Percentiles rank a stretch among this genome's conserved stretches.
Conservation (phyloP, 1,284 basidiomycete genomes). For the Sanguinoderma infundibulare region DNA sequence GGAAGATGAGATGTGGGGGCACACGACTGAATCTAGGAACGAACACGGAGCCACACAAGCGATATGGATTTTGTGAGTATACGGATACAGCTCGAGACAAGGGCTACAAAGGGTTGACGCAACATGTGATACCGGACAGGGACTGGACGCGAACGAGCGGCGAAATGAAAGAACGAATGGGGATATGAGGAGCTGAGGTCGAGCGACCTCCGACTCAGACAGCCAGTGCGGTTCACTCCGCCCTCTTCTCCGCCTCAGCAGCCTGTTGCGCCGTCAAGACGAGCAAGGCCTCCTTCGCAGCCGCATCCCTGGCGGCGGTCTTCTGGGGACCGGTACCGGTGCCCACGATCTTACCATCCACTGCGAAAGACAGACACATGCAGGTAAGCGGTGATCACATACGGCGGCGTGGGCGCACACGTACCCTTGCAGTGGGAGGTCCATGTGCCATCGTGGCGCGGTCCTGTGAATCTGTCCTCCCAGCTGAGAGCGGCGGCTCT, state of each 20-base stretch:
- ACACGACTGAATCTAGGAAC: slow-evolving; percentile 13
- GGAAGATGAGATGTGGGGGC: background rate
- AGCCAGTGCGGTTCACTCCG: background rate
- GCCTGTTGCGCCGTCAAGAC: slow-evolving; percentile 30
- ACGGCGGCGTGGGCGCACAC: slow-evolving; percentile 9
- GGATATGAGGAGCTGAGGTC: background rate
- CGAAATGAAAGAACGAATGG: too few relatives aligned
- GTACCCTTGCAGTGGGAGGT: slow-evolving; percentile 62
- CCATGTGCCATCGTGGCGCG: slow-evolving; percentile 56
- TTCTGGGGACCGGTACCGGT: slow-evolving; percentile 54
- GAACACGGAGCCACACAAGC: slow-evolving; percentile 13
- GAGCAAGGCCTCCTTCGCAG: slow-evolving; percentile 54
- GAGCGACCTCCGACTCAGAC: background rate
- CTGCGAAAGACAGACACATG: slow-evolving; percentile 35
- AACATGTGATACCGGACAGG: background rate
- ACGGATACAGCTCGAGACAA: background rate
- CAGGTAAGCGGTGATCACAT: background rate
- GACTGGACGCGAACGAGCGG: background rate
- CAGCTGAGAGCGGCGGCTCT: slow-evolving; percentile 53
- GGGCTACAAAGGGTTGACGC: background rate
- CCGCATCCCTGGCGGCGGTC: slow-evolving; percentile 54
- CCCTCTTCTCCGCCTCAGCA: background rate
- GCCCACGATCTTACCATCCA: slow-evolving; percentile 47
- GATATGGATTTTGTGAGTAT: background rate
- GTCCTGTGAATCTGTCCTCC: slow-evolving; percentile 51